phyloP scores from a whole-genome alignment of 352 stramenopile species.

The Elongisporangium senticosum region DNA sequence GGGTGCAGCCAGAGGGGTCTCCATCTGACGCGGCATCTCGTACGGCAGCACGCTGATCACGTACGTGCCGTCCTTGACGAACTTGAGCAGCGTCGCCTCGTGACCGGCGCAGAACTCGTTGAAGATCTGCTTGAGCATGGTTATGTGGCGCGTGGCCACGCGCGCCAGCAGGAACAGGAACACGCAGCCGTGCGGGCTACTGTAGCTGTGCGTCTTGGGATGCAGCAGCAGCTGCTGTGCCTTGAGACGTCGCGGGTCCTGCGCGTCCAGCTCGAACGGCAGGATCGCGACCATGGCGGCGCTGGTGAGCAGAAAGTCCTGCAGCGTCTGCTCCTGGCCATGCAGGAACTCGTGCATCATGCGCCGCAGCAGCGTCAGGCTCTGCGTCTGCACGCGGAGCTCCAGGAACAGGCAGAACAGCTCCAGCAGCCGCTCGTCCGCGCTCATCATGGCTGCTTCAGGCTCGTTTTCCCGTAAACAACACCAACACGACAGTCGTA shows the following conservation, averaged over 20 bases:
- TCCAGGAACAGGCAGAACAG: slow-evolving; percentile 54
- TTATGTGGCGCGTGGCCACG: slow-evolving; percentile 33
- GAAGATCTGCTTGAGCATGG: slow-evolving; percentile 32
- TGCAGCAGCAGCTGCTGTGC: slow-evolving; percentile 26
- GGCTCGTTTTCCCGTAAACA: neutral
- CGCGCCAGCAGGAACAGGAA: slow-evolving; percentile 35
- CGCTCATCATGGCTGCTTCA: neutral
- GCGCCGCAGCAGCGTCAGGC: slow-evolving; percentile 43
- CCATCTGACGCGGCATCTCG: slow-evolving; percentile 9
- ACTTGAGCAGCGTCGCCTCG: slow-evolving; percentile 18
- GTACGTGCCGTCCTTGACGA: slow-evolving; percentile 17
- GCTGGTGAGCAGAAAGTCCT: slow-evolving; percentile 25
- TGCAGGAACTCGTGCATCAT: slow-evolving; percentile 52
- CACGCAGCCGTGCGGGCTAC: slow-evolving; percentile 12
- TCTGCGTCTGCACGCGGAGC: slow-evolving; percentile 32
- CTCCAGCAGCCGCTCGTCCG: slow-evolving; percentile 36
- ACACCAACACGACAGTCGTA: neutral
- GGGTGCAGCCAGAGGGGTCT: neutral
- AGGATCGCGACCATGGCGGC: slow-evolving; percentile 37
- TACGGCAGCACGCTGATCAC: slow-evolving; percentile 38
- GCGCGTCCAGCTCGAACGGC: slow-evolving; percentile 13
- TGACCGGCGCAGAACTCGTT: slow-evolving; percentile 20
- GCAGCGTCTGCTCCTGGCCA: slow-evolving; percentile 37
- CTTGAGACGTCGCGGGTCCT: neutral
- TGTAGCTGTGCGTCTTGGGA: slow-evolving; percentile 13